Evolutionary conservation across 805 yeast species (phyloP).

Genomic region (Kluyveromyces starmeri): DNA sequence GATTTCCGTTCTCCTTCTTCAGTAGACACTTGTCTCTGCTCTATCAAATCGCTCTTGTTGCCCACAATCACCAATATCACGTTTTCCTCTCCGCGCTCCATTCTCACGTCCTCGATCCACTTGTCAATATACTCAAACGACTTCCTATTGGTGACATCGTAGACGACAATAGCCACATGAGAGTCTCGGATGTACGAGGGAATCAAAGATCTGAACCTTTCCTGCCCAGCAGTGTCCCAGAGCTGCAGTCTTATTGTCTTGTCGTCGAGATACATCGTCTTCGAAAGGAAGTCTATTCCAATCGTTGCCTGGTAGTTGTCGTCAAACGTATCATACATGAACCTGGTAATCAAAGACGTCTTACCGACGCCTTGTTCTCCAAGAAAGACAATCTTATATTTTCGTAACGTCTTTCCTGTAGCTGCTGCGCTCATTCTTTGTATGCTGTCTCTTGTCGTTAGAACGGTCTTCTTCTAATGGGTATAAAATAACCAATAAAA

Average conservation of each 20-base stretch:
- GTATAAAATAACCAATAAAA: too few species aligned
- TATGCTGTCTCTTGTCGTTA: too few species aligned
- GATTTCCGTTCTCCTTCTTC: constrained; percentile 83
- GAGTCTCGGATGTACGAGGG: constrained; percentile 95
- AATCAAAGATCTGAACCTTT: constrained; percentile 85
- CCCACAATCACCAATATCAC: constrained; percentile 89
- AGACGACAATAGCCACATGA: constrained; percentile 94
- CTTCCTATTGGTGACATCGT: constrained; percentile 82
- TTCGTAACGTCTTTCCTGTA: constrained; percentile 34
- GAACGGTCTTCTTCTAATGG: too few species aligned
- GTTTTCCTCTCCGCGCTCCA: constrained; percentile 79
- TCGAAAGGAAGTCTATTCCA: constrained; percentile 91
- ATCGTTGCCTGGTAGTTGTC: constrained; percentile 92
- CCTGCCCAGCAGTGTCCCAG: constrained; percentile 99
- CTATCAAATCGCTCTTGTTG: constrained; percentile 75
- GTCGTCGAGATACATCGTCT: constrained; percentile 92
- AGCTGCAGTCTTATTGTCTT: constrained; percentile 89
- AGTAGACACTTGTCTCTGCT: constrained; percentile 69
- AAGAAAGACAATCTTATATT: constrained; percentile 83
- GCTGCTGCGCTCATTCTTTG: constrained; percentile 8
- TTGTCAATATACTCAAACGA: constrained; percentile 76
- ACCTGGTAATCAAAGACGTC: constrained; percentile 91
- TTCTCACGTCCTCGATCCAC: constrained; percentile 92
- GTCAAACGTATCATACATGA: constrained; percentile 96
- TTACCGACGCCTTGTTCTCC: constrained; percentile 98